phyloP scores from a whole-genome alignment of 306 rosid species.

The Prunus mume region DNA sequence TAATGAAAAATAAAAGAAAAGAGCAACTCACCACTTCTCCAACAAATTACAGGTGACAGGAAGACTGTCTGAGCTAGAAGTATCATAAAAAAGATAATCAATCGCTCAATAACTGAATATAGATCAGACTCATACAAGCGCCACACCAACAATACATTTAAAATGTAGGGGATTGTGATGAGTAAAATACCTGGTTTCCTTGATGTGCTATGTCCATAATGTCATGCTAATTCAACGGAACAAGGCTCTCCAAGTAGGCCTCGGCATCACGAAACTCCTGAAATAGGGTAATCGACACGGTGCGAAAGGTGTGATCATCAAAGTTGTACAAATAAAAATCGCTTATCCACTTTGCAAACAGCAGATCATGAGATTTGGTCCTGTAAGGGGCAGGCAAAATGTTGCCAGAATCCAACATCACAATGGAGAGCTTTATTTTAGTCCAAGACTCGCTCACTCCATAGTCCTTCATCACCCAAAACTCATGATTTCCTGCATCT shows the following conservation, averaged over 20 bases:
- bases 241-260: not conserved
- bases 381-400: not conserved
- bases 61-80: not conserved
- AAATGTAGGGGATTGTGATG: not conserved
- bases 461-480: not conserved
- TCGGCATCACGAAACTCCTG: not conserved
- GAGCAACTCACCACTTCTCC: not conserved
- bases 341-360: not conserved
- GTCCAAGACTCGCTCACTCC: slow-evolving; percentile 11
- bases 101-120: not conserved
- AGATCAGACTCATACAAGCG: not conserved
- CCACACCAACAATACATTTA: not conserved
- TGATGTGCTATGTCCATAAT: not conserved
- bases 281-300: not conserved
- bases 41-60: not conserved
- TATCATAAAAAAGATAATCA: not conserved
- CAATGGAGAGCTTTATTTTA: not conserved
- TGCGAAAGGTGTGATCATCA: not conserved
- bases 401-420: not conserved
- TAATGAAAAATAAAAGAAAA: not conserved
- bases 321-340: not conserved
- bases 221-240: not conserved
- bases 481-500: slow-evolving; percentile 1
- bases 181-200: not conserved
- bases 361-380: not conserved